Evolutionary conservation across 176 grass and related monocot species (phyloP).

Genomic region (Oryza meyeriana): DNA sequence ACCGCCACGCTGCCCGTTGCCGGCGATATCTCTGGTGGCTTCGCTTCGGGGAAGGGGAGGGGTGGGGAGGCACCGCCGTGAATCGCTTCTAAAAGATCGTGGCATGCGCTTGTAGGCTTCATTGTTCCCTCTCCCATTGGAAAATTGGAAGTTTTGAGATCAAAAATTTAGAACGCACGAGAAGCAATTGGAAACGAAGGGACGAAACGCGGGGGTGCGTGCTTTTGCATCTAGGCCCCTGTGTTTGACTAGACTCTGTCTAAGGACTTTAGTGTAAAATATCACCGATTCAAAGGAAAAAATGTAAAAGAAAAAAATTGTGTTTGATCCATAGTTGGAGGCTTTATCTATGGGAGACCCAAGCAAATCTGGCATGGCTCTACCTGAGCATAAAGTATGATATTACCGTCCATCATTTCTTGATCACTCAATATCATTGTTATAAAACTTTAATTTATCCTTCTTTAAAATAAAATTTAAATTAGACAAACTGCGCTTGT

Average conservation of each 20-base stretch:
- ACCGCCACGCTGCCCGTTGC: slow-evolving; percentile 30
- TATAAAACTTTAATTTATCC: too few species aligned
- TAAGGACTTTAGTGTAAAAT: not conserved
- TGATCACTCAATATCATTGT: too few species aligned
- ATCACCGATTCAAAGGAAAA: too few species aligned
- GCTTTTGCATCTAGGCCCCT: slow-evolving; percentile 11
- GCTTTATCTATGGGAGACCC: too few species aligned
- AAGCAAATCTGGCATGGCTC: too few species aligned
- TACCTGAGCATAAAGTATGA: too few species aligned
- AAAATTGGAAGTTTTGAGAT: not conserved
- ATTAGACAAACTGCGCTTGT: too few species aligned
- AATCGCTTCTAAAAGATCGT: slow-evolving; percentile 20
- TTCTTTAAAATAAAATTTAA: too few species aligned
- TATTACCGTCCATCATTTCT: too few species aligned
- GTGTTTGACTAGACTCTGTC: not conserved
- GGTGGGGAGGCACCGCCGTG: not conserved
- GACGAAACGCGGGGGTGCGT: not conserved
- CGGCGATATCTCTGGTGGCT: slow-evolving; percentile 49
- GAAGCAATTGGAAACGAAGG: not conserved
- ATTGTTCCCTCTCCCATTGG: not conserved
- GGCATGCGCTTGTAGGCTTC: slow-evolving; percentile 32
- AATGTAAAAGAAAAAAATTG: too few species aligned
- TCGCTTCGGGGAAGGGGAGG: not conserved
- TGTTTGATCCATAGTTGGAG: too few species aligned
- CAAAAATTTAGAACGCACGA: not conserved